Conservation (phyloP, 164 flowering plant genomes). For the Piper longum region DNA sequence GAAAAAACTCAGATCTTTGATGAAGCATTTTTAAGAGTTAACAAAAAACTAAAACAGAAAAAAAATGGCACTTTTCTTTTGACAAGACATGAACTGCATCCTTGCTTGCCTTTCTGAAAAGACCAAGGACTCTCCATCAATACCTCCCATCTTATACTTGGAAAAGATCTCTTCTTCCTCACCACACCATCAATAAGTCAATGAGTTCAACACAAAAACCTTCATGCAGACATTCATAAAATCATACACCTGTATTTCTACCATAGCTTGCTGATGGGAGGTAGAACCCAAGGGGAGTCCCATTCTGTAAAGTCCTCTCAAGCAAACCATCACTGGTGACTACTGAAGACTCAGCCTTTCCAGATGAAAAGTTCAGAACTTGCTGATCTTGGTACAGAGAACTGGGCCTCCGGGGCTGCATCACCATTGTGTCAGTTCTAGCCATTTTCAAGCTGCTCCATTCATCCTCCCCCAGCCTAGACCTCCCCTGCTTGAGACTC, state of each 20-base stretch:
- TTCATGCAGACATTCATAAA: background rate
- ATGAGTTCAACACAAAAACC: background rate
- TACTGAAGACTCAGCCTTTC: slow-evolving; percentile 24
- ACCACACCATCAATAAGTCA: background rate
- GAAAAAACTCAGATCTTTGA: background rate
- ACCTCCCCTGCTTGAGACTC: slow-evolving; percentile 23
- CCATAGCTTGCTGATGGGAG: slow-evolving; percentile 17
- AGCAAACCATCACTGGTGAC: slow-evolving; percentile 5
- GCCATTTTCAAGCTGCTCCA: slow-evolving; percentile 47
- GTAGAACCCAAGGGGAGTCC: slow-evolving; percentile 19
- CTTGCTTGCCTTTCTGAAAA: slow-evolving; percentile 21
- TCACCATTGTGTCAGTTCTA: slow-evolving; percentile 32
- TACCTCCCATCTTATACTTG: slow-evolving; percentile 7
- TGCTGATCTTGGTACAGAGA: slow-evolving; percentile 30
- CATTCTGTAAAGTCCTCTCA: slow-evolving; percentile 11
- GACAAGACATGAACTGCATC: slow-evolving; percentile 32
- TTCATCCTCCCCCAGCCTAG: slow-evolving; percentile 32
- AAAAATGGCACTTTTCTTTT: slow-evolving; percentile 7
- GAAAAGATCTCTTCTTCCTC: slow-evolving; percentile 2
- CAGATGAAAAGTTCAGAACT: slow-evolving; percentile 59
- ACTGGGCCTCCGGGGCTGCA: slow-evolving; percentile 36
- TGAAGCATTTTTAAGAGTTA: background rate
- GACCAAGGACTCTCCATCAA: slow-evolving; percentile 15
- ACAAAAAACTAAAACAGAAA: background rate
- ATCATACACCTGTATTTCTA: slow-evolving; percentile 40